Evolutionary conservation across 164 flowering plant species (phyloP).

Genomic region (Stephania yunnanensis): DNA sequence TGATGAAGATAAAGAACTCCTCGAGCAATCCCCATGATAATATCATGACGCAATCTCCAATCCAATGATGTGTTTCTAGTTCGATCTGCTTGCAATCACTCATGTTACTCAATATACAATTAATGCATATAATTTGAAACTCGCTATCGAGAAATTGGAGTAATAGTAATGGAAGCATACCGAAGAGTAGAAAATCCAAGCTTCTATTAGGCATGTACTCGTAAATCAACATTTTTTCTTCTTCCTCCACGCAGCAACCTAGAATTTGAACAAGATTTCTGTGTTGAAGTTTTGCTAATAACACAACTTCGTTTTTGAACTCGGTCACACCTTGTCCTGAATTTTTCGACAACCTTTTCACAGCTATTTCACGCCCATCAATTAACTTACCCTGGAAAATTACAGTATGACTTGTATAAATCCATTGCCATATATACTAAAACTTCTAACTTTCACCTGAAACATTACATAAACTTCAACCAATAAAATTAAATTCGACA

Average conservation of each 20-base stretch:
- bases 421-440: too few species aligned
- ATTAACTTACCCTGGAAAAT: constrained; percentile 23
- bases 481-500: too few species aligned
- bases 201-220: too few species aligned
- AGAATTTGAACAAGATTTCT: too few species aligned
- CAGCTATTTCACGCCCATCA: constrained; percentile 17
- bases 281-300: too few species aligned
- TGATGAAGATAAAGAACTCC: constrained; percentile 68
- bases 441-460: not conserved
- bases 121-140: not conserved
- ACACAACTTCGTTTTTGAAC: too few species aligned
- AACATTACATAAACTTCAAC: not conserved
- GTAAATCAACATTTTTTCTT: too few species aligned
- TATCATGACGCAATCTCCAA: constrained; percentile 52
- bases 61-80: constrained; percentile 13
- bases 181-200: constrained; percentile 14
- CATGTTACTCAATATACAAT: not conserved
- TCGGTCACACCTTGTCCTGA: too few species aligned
- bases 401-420: too few species aligned
- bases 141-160: not conserved
- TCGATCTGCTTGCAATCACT: constrained; percentile 12
- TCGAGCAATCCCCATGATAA: constrained; percentile 58
- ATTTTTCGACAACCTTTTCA: too few species aligned
- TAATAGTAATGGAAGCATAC: constrained; percentile 5
- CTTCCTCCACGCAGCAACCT: too few species aligned